Evolutionary conservation across 2,329 filamentous ascomycete genomes (phyloP), one percentile per base, ranked within the genome.

Genomic region (Phaeosphaeria sp.): DNA sequence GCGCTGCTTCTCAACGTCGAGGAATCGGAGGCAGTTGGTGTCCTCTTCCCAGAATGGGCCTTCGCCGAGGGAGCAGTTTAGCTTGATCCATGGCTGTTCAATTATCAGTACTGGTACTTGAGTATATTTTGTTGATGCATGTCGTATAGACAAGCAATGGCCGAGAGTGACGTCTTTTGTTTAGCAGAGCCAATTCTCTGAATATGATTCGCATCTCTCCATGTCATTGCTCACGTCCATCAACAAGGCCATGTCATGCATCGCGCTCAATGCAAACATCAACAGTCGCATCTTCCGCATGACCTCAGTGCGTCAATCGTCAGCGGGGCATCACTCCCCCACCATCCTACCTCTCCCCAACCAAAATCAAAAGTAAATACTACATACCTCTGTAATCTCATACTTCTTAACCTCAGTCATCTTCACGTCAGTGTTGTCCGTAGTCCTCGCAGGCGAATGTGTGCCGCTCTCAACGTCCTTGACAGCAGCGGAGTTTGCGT

Each of bases 1-100:
- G 60, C 88, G 87, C 73, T 90, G 85, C 73, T 90, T 87, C 76
- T 89, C 90, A 78, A 97, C 93, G 78, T 97, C 93, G 60, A 93
- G 87, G 75, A 92, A 93, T 63, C 91, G 90, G 57, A 94, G 80
- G 47, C 81, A 84, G 74, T 91, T 84, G 50, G 84, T 87, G 21
- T 79, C 79, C 57, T 84, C 80, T 75, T 93, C 90, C 79, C 88
- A 92, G 79, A 87, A 92, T 1, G 91, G 91, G 0, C 86, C 91
- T 77, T 94, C 91, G 63, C 89, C 90, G 27, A 93, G 83, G 15
- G 79, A 81, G 78, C 89, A 92, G 64, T 86, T 83, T 54, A 86
- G 78, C 65, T 88, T 80, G 60, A 93, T 82, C 71, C 81, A 85
- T 46, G 81, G 81, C 75, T 82, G 45, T 25, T 22, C 33, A 2